Conservation (phyloP, 257 asterid species). For the Rehmannia glutinosa region DNA sequence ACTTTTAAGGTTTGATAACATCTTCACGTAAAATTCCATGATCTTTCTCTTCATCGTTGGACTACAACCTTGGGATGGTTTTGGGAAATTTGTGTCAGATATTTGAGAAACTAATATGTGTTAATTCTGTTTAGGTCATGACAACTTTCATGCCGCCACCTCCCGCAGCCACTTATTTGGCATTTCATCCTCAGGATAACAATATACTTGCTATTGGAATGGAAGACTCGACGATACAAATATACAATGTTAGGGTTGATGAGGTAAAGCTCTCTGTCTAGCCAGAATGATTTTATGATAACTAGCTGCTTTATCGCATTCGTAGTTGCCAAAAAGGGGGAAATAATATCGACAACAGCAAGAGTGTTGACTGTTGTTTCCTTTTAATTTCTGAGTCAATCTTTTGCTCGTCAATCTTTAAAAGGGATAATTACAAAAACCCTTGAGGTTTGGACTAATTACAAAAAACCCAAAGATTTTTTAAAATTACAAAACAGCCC, state of each 20-base stretch:
- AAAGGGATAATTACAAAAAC: constrained; percentile 84
- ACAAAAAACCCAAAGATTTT: too few relatives aligned
- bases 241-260: constrained; percentile 87
- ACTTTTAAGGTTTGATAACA: constrained; percentile 79
- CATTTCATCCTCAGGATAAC: constrained; percentile 94
- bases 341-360: not conserved
- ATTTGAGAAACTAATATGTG: constrained; percentile 19
- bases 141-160: constrained; percentile 99
- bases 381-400: constrained; percentile 17
- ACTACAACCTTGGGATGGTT: too few relatives aligned
- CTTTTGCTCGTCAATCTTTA: not conserved
- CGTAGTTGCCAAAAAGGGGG: not conserved
- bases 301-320: constrained; percentile 6
- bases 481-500: too few relatives aligned
- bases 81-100: constrained; percentile 32
- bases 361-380: constrained; percentile 44
- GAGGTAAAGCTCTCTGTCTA: constrained; percentile 55
- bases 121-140: constrained; percentile 62
- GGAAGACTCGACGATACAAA: constrained; percentile 89
- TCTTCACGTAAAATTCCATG: too few relatives aligned
- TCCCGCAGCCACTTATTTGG: constrained; percentile 94
- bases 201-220: constrained; percentile 88
- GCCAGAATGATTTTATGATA: not conserved
- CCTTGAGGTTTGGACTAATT: too few relatives aligned
- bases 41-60: not conserved